These are phyloP conservation scores for Penicillium steckii DNA, from an alignment of 495 filamentous ascomycete species.

Conservation along the genomic window DNA sequence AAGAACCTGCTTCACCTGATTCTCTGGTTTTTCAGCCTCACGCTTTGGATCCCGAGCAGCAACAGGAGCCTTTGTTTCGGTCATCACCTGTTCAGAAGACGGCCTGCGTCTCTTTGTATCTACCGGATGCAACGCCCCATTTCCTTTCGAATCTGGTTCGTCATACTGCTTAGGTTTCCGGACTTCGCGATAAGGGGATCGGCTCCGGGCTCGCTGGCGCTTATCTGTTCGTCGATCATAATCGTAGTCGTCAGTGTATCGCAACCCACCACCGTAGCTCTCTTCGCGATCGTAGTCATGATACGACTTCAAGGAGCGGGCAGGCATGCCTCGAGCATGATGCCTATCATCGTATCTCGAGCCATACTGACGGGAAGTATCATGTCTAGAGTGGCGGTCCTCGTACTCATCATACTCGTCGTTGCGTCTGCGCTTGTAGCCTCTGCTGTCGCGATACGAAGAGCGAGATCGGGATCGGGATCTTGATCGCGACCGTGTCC, in stretches of 20 bases:
- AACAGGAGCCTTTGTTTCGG: constrained; percentile 58
- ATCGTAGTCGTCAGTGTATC: constrained; percentile 60
- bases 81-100: constrained; percentile 63
- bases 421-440: constrained; percentile 68
- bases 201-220: constrained; percentile 65
- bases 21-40: constrained; percentile 66
- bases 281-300: constrained; percentile 66
- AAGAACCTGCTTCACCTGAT: constrained; percentile 54
- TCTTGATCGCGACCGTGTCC: constrained; percentile 36
- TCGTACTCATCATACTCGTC: constrained; percentile 56
- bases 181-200: constrained; percentile 47
- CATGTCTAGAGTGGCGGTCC: constrained; percentile 51
- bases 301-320: constrained; percentile 48
- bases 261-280: constrained; percentile 41
- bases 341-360: constrained; percentile 36
- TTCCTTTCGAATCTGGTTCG: constrained; percentile 28
- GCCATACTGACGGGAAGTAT: constrained; percentile 37
- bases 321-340: constrained; percentile 25
- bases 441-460: constrained; percentile 47
- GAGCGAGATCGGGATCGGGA: constrained; percentile 42
- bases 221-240: constrained; percentile 59
- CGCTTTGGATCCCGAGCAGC: constrained; percentile 55
- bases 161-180: constrained; percentile 46
- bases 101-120: constrained; percentile 32
- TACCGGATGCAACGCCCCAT: constrained; percentile 14